These are phyloP conservation scores for Suillus luteus DNA, from an alignment of 768 basidiomycete species.

Conservation along the genomic window DNA sequence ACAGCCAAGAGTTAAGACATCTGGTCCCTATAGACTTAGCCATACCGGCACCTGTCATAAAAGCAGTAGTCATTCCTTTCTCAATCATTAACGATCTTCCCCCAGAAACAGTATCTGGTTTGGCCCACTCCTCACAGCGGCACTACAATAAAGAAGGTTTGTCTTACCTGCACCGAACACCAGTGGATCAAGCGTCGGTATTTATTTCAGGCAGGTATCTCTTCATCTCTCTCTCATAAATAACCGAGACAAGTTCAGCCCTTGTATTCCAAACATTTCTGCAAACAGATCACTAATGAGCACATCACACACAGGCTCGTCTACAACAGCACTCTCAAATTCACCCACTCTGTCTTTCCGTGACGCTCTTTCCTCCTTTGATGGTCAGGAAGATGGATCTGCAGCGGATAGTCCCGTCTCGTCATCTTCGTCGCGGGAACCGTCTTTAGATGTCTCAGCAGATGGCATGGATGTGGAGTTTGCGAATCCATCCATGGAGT, in stretches of 20 bases:
- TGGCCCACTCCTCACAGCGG: slow-evolving; percentile 17
- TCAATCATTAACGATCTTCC: slow-evolving; percentile 7
- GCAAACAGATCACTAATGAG: slow-evolving; percentile 7
- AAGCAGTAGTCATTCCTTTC: slow-evolving; percentile 15
- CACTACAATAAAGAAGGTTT: slow-evolving; percentile 18
- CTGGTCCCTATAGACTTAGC: slow-evolving; percentile 6
- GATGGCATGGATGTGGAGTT: slow-evolving; percentile 29
- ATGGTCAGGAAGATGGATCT: slow-evolving; percentile 32
- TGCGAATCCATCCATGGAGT: slow-evolving; percentile 29
- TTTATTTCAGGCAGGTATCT: slow-evolving; percentile 16
- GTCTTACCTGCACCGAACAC: slow-evolving; percentile 15
- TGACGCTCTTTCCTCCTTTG: slow-evolving; percentile 34
- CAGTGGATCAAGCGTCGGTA: slow-evolving; percentile 15
- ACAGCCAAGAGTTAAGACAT: slow-evolving; percentile 1
- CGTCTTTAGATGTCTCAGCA: slow-evolving; percentile 28
- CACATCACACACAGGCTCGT: slow-evolving; percentile 19
- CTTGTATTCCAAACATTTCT: background rate
- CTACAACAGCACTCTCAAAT: slow-evolving; percentile 21
- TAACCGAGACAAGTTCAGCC: background rate
- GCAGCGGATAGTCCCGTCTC: slow-evolving; percentile 33
- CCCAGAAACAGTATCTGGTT: slow-evolving; percentile 14
- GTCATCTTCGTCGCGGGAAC: slow-evolving; percentile 35
- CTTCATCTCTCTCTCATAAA: background rate
- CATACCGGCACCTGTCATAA: slow-evolving; percentile 7
- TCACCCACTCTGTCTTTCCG: slow-evolving; percentile 36